Evolutionary conservation across 2,329 filamentous ascomycete genomes (phyloP).

Genomic region (Volutella citrinella): DNA sequence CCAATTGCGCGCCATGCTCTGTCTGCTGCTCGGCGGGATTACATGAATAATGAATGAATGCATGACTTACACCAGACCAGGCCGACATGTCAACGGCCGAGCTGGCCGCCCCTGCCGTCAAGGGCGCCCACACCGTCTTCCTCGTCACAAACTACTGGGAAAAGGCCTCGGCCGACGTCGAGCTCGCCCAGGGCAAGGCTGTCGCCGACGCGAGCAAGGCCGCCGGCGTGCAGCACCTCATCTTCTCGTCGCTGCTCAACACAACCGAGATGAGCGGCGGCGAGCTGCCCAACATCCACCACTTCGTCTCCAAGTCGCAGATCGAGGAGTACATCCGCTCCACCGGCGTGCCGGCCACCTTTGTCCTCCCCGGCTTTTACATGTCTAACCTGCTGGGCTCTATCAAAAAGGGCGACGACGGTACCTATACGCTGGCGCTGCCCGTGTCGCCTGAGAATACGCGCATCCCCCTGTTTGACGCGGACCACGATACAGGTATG

Average conservation of each 20-base stretch:
- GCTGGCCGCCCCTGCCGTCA: slow-evolving; percentile 35
- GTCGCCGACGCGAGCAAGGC: slow-evolving; percentile 44
- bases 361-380: slow-evolving; percentile 51
- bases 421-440: slow-evolving; percentile 25
- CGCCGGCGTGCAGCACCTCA: slow-evolving; percentile 41
- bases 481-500: slow-evolving; percentile 38
- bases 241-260: slow-evolving; percentile 45
- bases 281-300: slow-evolving; percentile 35
- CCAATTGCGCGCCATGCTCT: no score
- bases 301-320: slow-evolving; percentile 57
- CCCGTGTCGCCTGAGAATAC: slow-evolving; percentile 29
- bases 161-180: slow-evolving; percentile 29
- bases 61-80: no score
- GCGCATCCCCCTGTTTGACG: slow-evolving; percentile 37
- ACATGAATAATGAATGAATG: no score
- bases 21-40: slow-evolving; percentile 1
- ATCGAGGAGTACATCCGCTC: slow-evolving; percentile 55
- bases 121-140: slow-evolving; percentile 42
- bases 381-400: slow-evolving; percentile 46
- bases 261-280: slow-evolving; percentile 36
- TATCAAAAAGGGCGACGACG: slow-evolving; percentile 27
- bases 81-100: slow-evolving; percentile 39
- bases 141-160: slow-evolving; percentile 40
- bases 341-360: slow-evolving; percentile 46
- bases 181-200: slow-evolving; percentile 41